These are phyloP conservation scores for Trichopus zeylanicus DNA, from an alignment of 116 monocot species.

Conservation along the genomic window DNA sequence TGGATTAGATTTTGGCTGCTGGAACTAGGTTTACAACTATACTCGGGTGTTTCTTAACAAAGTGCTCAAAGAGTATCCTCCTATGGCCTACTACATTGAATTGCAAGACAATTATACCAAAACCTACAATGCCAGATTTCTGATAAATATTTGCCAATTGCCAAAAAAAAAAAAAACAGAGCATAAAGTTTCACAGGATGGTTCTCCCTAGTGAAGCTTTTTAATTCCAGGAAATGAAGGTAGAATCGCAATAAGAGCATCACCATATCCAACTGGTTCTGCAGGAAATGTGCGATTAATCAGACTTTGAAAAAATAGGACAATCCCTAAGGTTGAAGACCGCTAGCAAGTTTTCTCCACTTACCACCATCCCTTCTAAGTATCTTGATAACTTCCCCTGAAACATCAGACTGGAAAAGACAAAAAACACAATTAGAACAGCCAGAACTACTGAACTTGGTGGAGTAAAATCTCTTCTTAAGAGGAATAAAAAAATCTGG, in stretches of 20 bases:
- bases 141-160: too few relatives aligned
- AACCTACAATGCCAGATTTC: too few relatives aligned
- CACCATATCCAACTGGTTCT: constrained; percentile 90
- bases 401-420: constrained; percentile 58
- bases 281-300: constrained; percentile 8
- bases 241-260: constrained; percentile 71
- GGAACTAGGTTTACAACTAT: too few relatives aligned
- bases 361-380: constrained; percentile 66
- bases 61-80: too few relatives aligned
- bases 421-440: too few relatives aligned
- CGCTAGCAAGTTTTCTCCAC: constrained; percentile 9
- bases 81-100: too few relatives aligned
- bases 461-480: neutral
- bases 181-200: neutral
- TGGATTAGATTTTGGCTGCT: too few relatives aligned
- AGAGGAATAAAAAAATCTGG: neutral
- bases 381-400: constrained; percentile 81
- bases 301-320: neutral
- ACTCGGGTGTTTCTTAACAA: too few relatives aligned
- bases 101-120: too few relatives aligned
- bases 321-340: too few relatives aligned
- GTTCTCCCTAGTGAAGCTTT: constrained; percentile 31
- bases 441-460: neutral
- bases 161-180: neutral
- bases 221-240: constrained; percentile 71